phyloP scores from a whole-genome alignment of 768 basidiomycete species.

The Kwoniella bestiolae region DNA sequence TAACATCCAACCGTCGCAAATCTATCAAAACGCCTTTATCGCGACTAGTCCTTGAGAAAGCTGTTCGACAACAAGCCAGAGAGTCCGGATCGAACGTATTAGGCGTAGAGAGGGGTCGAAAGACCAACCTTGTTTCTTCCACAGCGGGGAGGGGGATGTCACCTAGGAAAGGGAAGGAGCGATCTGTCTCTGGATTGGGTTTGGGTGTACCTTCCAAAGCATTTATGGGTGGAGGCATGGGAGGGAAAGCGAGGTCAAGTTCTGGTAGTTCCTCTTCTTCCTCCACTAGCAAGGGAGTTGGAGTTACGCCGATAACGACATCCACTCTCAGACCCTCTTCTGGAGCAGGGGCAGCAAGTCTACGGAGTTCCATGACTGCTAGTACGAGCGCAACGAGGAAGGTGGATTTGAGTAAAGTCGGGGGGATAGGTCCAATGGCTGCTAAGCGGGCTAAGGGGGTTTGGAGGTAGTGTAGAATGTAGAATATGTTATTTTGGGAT shows the following conservation, averaged over 20 bases:
- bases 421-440: constrained; percentile 31
- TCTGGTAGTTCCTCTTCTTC: constrained; percentile 8
- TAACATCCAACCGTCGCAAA: constrained; percentile 25
- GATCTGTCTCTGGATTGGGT: background rate
- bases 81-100: constrained; percentile 18
- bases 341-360: background rate
- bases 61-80: constrained; percentile 32
- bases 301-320: constrained; percentile 1
- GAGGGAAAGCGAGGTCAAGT: constrained; percentile 6
- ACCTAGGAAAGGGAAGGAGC: constrained; percentile 20
- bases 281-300: background rate
- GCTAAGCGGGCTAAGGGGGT: constrained; percentile 8
- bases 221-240: background rate
- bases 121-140: constrained; percentile 16
- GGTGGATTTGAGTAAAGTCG: constrained; percentile 33
- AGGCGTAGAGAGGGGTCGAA: constrained; percentile 30
- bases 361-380: background rate
- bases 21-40: constrained; percentile 42
- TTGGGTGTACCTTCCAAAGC: constrained; percentile 1
- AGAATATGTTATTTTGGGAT: no score
- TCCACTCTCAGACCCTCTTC: background rate
- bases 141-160: background rate
- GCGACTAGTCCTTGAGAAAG: constrained; percentile 50
- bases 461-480: constrained; percentile 7
- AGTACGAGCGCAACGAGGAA: constrained; percentile 9